These are phyloP conservation scores for Chalciporus sphaerocephalus DNA, from an alignment of 768 basidiomycete species.

Conservation along the genomic window DNA sequence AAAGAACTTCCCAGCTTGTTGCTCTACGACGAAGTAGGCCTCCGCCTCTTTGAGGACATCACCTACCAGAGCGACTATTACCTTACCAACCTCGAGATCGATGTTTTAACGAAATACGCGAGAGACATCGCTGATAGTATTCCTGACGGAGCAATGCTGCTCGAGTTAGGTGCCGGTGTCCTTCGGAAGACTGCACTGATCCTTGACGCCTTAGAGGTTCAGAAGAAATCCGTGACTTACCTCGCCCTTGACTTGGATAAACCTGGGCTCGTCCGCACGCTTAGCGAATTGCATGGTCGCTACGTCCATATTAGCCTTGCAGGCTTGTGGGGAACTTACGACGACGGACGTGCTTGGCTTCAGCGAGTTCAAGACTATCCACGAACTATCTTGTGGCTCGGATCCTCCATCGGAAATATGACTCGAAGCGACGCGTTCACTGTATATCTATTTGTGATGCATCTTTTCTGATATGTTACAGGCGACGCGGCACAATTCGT, in stretches of 20 bases:
- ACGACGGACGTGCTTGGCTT: conserved; percentile 6
- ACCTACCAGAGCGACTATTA: conserved; percentile 8
- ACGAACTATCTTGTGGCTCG: conserved; percentile 4
- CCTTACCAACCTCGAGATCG: conserved; percentile 4
- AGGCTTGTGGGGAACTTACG: conserved; percentile 8
- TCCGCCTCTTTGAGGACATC: conserved; percentile 7
- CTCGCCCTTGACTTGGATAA: conserved; percentile 8
- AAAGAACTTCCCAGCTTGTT: conserved; percentile 5
- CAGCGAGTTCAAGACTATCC: background rate
- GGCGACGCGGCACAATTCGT: too few species aligned
- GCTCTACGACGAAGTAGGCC: conserved; percentile 6
- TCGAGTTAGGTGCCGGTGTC: too few species aligned
- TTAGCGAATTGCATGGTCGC: background rate
- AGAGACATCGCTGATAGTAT: too few species aligned
- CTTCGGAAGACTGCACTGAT: conserved; percentile 4
- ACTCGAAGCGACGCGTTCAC: background rate
- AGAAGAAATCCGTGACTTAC: conserved; percentile 4
- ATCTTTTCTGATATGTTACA: too few species aligned
- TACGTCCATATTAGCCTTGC: conserved; percentile 6
- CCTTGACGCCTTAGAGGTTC: conserved; percentile 6
- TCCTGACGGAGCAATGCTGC: too few species aligned
- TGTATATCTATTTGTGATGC: background rate
- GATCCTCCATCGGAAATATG: conserved; percentile 9
- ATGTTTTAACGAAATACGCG: background rate
- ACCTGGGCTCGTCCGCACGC: conserved; percentile 5